A percentile compares a stretch with the other conserved stretches of the same genome.
Evolutionary conservation across 164 flowering plant species (phyloP).

Genomic region (Liriodendron chinense): DNA sequence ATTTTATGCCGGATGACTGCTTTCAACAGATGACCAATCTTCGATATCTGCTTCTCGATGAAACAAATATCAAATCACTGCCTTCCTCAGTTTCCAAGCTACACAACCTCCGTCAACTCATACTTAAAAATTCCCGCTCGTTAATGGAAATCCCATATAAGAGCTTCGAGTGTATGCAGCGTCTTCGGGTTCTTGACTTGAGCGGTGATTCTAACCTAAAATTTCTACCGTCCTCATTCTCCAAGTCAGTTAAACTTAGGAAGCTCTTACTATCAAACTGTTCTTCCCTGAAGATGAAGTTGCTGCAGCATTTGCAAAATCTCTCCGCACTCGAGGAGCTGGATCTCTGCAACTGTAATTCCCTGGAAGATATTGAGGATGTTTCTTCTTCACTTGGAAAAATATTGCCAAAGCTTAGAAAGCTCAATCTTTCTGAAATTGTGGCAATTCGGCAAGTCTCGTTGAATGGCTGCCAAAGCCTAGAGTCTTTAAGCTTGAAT

Average conservation of each 20-base stretch:
- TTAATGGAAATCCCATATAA: background rate
- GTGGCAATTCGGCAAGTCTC: background rate
- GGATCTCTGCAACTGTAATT: background rate
- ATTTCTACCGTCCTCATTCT: background rate
- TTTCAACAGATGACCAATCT: background rate
- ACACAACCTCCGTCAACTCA: background rate
- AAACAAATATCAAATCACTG: background rate
- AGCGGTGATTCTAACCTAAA: background rate
- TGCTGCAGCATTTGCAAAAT: background rate
- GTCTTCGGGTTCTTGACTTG: background rate
- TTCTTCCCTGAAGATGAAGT: background rate
- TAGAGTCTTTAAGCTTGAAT: background rate
- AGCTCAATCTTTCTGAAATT: background rate
- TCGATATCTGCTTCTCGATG: background rate
- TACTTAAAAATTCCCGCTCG: background rate
- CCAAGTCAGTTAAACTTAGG: background rate
- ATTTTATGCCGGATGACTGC: background rate
- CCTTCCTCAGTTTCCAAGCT: background rate
- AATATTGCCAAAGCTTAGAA: background rate
- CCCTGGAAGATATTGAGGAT: background rate
- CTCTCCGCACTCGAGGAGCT: background rate
- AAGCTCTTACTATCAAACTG: background rate
- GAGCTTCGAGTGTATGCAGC: background rate
- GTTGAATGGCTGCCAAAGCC: background rate
- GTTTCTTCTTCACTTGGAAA: background rate